Evolutionary conservation across 768 basidiomycete genomes (phyloP), one percentile per base, ranked within the genome.

Genomic region (Paxillus involutus): DNA sequence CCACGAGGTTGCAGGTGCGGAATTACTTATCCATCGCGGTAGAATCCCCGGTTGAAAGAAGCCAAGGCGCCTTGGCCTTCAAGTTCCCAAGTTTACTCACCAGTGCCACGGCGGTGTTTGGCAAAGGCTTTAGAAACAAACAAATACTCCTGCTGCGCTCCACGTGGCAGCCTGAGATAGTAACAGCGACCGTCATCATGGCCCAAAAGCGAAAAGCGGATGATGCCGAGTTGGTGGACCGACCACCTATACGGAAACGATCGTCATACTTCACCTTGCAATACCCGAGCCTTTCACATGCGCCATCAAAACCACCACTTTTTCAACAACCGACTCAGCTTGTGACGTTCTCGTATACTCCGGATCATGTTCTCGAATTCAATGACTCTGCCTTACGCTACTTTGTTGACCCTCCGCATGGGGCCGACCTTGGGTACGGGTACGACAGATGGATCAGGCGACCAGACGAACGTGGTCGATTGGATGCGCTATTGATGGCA

Each of bases 291-390:
- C 67, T 62, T n/a, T 60, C 63, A 11, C 56, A 47, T 37, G 11
- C 55, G 36, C 59, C 69, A 3, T 14, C 51, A n/a, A 61, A 56
- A 50, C 55, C 63, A 17, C 63, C 71, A 0, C 77, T 82, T 1
- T 88, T 91, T 57, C 90, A 91, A 62, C 82, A 86, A 55, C 90
- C 90, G 3, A 79, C 75, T 3, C 83, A 80, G 26, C 67, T 92
- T 8, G 73, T 84, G 21, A 81, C 89, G 0, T 92, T 91, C 68
- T 91, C 89, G 8, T 89, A 89, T 62, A 80, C 79, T 14, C 71
- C 82, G 13, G 69, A 68, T 8, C 82, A 80, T 47, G 72, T 70
- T 13, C 79, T 88, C 26, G 77, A 82, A 53, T 91, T 90, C 67
- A 78, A 77, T 17, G 77, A 93, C 65, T 79, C 84, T 16, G 84